Percentiles rank a stretch among this genome's conserved stretches.
Conservation (phyloP, 148 eudicot species). For the Nepenthes mirabilis region DNA sequence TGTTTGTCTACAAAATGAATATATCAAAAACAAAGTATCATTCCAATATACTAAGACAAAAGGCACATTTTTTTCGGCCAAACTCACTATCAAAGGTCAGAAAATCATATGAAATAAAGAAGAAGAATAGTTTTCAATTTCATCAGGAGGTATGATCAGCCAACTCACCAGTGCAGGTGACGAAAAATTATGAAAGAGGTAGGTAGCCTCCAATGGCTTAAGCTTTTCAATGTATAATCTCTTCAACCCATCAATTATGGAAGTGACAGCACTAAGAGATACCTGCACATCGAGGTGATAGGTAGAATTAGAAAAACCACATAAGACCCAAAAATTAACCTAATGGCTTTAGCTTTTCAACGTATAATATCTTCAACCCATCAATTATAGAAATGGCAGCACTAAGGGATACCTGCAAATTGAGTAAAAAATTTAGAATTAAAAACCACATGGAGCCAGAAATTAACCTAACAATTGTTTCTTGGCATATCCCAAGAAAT, state of each 20-base stretch:
- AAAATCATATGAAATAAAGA: not conserved
- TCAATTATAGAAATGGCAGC: conserved; percentile 75
- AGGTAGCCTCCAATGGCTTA: conserved; percentile 75
- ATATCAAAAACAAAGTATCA: not conserved
- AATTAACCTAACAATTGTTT: too few species aligned
- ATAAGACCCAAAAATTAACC: not conserved
- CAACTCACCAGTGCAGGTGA: conserved; percentile 74
- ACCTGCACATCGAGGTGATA: conserved; percentile 13
- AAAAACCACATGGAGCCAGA: not conserved
- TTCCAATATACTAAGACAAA: not conserved
- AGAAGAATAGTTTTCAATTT: not conserved
- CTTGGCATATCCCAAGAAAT: too few species aligned
- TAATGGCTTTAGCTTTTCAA: conserved; percentile 67
- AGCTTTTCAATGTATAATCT: conserved; percentile 66
- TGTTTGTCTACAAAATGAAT: conserved; percentile 39
- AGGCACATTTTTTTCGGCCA: not conserved
- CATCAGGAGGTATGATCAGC: not conserved
- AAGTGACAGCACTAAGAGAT: conserved; percentile 55
- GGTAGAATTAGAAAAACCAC: conserved; percentile 2
- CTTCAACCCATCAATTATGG: conserved; percentile 86
- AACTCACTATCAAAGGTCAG: not conserved
- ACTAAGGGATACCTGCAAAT: conserved; percentile 27
- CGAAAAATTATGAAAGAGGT: conserved; percentile 75
- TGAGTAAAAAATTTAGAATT: not conserved
- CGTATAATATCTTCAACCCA: conserved; percentile 76